Evolutionary conservation across 768 basidiomycete species (phyloP).

Genomic region (Kwoniella bestiolae): DNA sequence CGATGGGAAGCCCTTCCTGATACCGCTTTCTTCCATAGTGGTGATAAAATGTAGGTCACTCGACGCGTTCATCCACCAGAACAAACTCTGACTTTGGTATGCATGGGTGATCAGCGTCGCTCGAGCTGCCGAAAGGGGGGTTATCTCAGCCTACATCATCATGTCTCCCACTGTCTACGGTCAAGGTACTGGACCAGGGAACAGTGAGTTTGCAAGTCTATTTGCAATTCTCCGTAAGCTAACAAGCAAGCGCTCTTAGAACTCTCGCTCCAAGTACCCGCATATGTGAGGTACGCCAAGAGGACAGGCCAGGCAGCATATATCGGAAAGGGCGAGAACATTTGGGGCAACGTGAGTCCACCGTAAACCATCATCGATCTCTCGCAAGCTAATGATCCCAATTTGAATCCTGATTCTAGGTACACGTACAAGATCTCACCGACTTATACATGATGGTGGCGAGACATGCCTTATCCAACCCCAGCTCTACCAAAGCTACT

Average conservation of each 20-base stretch:
- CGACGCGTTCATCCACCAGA: background rate
- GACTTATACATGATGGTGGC: constrained; percentile 14
- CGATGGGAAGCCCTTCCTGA: constrained; percentile 20
- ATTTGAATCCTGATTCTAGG: constrained; percentile 5
- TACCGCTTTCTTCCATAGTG: constrained; percentile 25
- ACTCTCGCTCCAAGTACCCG: constrained; percentile 28
- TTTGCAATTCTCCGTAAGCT: background rate
- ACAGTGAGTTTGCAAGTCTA: constrained; percentile 28
- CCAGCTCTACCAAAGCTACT: constrained; percentile 11
- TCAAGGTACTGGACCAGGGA: constrained; percentile 24
- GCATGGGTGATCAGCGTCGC: constrained; percentile 13
- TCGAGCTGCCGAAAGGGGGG: constrained; percentile 22
- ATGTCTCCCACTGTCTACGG: constrained; percentile 32
- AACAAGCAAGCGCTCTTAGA: constrained; percentile 3
- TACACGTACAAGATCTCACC: constrained; percentile 25
- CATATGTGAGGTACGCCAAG: constrained; percentile 26
- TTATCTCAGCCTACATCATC: constrained; percentile 29
- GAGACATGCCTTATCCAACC: background rate
- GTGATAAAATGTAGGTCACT: constrained; percentile 22
- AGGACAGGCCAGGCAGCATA: constrained; percentile 26
- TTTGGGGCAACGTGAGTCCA: constrained; percentile 29
- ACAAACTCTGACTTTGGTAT: background rate
- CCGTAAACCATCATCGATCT: background rate
- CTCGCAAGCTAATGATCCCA: background rate
- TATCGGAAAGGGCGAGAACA: constrained; percentile 29